phyloP scores from a whole-genome alignment of 345 rosid genomes.

The Viola odorata region DNA sequence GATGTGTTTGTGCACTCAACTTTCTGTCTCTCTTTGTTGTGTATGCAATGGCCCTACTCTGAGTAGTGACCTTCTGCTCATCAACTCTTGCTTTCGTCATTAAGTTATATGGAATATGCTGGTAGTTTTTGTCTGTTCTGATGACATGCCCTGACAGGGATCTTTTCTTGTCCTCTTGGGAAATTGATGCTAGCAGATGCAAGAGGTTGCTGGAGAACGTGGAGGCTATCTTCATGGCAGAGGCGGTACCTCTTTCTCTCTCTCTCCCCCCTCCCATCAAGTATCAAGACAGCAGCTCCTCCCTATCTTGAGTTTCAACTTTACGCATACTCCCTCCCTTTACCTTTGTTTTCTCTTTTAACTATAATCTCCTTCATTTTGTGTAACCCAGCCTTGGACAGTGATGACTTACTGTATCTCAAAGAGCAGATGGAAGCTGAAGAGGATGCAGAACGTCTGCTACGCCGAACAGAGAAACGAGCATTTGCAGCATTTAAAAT shows the following conservation, averaged over 20 bases:
- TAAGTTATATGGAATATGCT: too few relatives aligned
- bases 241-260: slow-evolving; percentile 53
- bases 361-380: slow-evolving; percentile 23
- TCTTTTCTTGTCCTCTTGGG: slow-evolving; percentile 58
- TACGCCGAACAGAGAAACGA: slow-evolving; percentile 90
- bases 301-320: too few relatives aligned
- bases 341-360: background rate
- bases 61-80: too few relatives aligned
- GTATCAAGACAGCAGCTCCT: too few relatives aligned
- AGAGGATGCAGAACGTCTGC: slow-evolving; percentile 95
- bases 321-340: background rate
- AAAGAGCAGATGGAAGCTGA: slow-evolving; percentile 99
- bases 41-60: too few relatives aligned
- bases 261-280: background rate
- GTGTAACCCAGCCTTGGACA: slow-evolving; percentile 85
- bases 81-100: too few relatives aligned
- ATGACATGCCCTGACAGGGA: slow-evolving; percentile 99
- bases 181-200: slow-evolving; percentile 81
- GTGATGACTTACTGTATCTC: slow-evolving; percentile 94
- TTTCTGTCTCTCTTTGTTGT: too few relatives aligned
- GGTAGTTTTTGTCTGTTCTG: slow-evolving; percentile 33
- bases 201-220: slow-evolving; percentile 99
- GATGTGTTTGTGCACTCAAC: too few relatives aligned
- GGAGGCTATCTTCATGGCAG: slow-evolving; percentile 99
- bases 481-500: slow-evolving; percentile 98